Conservation (phyloP, 139 green algal species). For the Prasinococcaceae sp. region DNA sequence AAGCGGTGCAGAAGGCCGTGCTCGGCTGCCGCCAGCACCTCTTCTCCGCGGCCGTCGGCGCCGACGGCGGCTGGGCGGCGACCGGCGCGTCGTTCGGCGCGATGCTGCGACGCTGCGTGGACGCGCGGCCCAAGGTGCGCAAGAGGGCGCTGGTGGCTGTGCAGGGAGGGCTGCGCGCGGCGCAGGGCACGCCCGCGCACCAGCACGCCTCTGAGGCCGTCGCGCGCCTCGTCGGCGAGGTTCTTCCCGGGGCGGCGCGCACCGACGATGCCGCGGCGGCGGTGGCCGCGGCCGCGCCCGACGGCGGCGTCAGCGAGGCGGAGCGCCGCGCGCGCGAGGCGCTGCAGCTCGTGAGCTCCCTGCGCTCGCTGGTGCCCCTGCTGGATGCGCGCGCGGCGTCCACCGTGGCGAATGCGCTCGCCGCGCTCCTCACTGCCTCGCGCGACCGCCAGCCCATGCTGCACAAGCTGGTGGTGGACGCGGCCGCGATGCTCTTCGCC, state of each 20-base stretch:
- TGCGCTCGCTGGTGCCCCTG: slow-evolving; percentile 9
- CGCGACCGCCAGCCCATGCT: slow-evolving; percentile 11
- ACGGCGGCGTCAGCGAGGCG: neutral
- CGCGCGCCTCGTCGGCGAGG: too few species aligned
- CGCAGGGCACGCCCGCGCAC: neutral
- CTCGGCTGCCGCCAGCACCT: slow-evolving; percentile 6
- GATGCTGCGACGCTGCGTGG: neutral
- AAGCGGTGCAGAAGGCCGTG: slow-evolving; percentile 16
- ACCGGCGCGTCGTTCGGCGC: too few species aligned
- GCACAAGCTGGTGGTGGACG: slow-evolving; percentile 4
- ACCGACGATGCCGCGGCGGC: too few species aligned
- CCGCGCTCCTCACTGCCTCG: slow-evolving; percentile 2
- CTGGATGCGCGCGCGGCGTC: slow-evolving; percentile 1
- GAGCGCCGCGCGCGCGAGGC: neutral
- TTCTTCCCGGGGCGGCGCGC: too few species aligned
- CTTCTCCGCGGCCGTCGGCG: neutral
- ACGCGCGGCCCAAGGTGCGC: neutral
- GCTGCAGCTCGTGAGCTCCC: slow-evolving; percentile 10
- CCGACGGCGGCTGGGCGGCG: too few species aligned
- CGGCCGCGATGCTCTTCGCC: neutral
- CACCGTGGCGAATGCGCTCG: neutral
- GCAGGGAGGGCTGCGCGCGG: neutral
- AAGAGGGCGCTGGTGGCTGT: neutral
- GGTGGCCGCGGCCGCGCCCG: neutral
- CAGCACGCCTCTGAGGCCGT: neutral